These are phyloP conservation scores for Mycena olivaceomarginata DNA, from an alignment of 768 basidiomycete species.

Conservation along the genomic window DNA sequence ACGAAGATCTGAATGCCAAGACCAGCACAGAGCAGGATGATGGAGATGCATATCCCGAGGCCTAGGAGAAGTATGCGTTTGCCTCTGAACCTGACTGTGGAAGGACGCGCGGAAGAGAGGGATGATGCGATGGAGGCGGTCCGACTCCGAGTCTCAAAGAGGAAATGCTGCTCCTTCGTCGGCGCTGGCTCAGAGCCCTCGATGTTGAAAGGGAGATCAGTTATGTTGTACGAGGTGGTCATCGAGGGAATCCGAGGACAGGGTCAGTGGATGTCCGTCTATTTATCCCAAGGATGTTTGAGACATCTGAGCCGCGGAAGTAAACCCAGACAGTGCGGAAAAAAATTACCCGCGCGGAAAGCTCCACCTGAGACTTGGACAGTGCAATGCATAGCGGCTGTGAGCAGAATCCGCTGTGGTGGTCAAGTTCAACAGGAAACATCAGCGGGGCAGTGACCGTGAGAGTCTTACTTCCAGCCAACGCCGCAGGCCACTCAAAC, in stretches of 20 bases:
- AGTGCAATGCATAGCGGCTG: no score
- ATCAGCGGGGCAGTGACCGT: no score
- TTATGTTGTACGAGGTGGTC: slow-evolving; percentile 35
- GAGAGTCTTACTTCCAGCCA: no score
- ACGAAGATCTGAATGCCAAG: slow-evolving; percentile 35
- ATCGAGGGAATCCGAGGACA: background rate
- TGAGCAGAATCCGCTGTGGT: background rate
- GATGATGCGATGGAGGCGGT: slow-evolving; percentile 11
- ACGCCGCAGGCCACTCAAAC: no score
- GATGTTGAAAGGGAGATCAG: slow-evolving; percentile 26
- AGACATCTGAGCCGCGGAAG: slow-evolving; percentile 26
- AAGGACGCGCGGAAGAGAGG: background rate
- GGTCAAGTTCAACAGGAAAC: no score
- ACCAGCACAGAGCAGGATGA: slow-evolving; percentile 23
- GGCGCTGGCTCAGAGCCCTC: slow-evolving; percentile 5
- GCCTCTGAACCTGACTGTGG: slow-evolving; percentile 31
- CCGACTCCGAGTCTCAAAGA: slow-evolving; percentile 12
- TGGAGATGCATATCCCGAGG: slow-evolving; percentile 15
- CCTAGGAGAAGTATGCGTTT: slow-evolving; percentile 27
- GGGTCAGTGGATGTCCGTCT: background rate
- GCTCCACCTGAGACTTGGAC: background rate
- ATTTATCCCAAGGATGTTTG: slow-evolving; percentile 21
- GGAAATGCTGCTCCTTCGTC: slow-evolving; percentile 18
- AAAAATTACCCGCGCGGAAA: background rate
- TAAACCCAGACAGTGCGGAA: slow-evolving; percentile 11